A percentile compares a stretch with the other conserved stretches of the same genome.
These are phyloP conservation scores for Metschnikowia cerradonensis DNA, from an alignment of 805 yeast genomes.

Conservation along the genomic window DNA sequence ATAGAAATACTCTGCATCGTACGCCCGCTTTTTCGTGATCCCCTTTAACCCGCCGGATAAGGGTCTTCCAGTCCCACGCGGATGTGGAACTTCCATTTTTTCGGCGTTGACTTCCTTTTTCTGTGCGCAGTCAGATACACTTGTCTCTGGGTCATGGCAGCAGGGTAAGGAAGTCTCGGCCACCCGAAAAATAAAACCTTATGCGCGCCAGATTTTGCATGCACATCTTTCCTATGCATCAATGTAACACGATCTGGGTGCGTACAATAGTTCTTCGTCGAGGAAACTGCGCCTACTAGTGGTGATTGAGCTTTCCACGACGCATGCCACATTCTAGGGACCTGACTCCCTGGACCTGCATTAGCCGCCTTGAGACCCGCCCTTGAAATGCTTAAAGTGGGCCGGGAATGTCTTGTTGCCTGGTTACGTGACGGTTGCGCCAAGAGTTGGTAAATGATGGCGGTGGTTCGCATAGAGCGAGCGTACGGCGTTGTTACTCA, in stretches of 20 bases:
- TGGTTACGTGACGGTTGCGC: not conserved
- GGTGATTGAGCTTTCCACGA: not conserved
- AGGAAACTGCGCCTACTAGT: not conserved
- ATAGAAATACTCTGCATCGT: no score
- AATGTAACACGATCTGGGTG: not conserved
- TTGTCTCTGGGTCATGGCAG: not conserved
- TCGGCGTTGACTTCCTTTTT: not conserved
- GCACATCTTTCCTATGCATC: not conserved
- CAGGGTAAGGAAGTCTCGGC: not conserved
- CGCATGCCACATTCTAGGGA: not conserved
- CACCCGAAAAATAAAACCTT: not conserved
- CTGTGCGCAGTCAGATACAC: constrained; percentile 1
- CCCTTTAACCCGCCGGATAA: not conserved
- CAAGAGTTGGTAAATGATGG: not conserved
- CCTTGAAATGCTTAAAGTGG: not conserved
- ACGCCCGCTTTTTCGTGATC: no score
- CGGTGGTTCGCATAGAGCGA: not conserved
- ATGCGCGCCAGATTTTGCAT: constrained; percentile 4
- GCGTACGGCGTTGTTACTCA: not conserved
- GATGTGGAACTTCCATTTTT: not conserved
- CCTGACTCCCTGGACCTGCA: no score
- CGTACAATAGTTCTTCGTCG: not conserved
- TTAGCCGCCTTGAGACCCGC: no score
- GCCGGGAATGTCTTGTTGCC: not conserved
- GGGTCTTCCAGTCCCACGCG: not conserved